Percentiles rank a stretch among this genome's conserved stretches.
Conservation (phyloP, 306 rosid species). For the Canavalia ensiformis region DNA sequence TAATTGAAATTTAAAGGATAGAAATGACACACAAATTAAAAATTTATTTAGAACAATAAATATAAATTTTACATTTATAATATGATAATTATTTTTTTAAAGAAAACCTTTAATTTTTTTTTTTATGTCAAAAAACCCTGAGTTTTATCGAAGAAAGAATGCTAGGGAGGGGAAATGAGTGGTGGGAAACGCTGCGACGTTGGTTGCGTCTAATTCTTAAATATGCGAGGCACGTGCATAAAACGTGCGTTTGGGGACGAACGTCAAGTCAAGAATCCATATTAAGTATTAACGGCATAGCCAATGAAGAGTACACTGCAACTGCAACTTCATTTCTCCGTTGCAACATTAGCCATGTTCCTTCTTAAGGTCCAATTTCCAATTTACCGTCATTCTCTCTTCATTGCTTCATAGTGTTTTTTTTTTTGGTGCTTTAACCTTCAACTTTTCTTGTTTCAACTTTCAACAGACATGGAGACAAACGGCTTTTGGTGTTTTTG, state of each 20-base stretch:
- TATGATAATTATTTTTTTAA: no score
- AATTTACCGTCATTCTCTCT: not conserved
- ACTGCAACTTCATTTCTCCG: constrained; percentile 46
- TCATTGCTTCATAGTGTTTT: no score
- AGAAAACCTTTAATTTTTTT: no score
- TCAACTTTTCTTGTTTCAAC: not conserved
- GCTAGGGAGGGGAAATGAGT: not conserved
- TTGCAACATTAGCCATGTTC: constrained; percentile 65
- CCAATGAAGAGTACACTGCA: constrained; percentile 38
- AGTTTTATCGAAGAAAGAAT: no score
- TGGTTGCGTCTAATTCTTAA: not conserved
- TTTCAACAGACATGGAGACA: constrained; percentile 77
- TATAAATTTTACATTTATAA: no score
- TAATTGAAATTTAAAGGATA: no score
- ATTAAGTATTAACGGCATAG: not conserved
- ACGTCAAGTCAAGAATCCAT: not conserved
- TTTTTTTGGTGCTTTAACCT: no score
- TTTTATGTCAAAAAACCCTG: no score
- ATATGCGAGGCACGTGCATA: not conserved
- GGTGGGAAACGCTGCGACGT: constrained; percentile 16
- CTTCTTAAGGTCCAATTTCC: constrained; percentile 64
- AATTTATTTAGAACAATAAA: no score
- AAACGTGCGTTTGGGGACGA: not conserved
- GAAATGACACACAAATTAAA: no score
- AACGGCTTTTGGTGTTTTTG: constrained; percentile 77